Base-by-base conservation (phyloP, 768 basidiomycete genomes). In the Hebeloma cylindrosporum region DNA sequence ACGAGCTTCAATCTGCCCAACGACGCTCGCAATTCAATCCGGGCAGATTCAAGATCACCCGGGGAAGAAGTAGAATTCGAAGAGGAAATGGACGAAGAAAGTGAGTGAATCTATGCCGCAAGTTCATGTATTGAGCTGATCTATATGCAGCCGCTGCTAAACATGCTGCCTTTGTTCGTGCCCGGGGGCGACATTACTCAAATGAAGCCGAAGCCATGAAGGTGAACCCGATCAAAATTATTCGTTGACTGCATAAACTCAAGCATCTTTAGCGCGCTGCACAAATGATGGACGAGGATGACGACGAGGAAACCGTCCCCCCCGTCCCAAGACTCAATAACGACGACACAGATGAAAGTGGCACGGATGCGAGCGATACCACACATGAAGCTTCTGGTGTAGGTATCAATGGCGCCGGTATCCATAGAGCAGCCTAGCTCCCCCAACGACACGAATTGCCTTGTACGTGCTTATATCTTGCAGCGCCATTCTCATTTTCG, bases 191-290 rank as follows among this genome's bases (percentile, higher is more conserved):
- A 43, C 91, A 93, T 58, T 93, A 93, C 56, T 91, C 89, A 4
- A 92, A 93, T 39, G 91, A 93, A 60, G 91, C 88, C 1, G 87
- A 92, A 60, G 91, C 89, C 13, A 92, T 93, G 91, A 92, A 92
- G 81, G 89, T 85, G 64, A 34, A 64, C 36, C 37, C n/a, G 33
- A 31, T 14, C 37, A 33, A 43, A 28, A 2, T 28, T 37, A 9
- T 34, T 7, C 17, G 7, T 13, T 34, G 34, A 37, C 23, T 33
- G 38, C 52, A 48, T 46, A 18, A 44, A 6, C 28, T 36, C 32
- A 9, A 27, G 26, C 26, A 14, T 51, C 5, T 51, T 34, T 59
- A 90, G 88, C 78, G 75, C 43, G 86, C 88, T 18, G 73, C 77
- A 45, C 65, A 74, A 51, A 63, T 90, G 39, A 74, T 82, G 64